These are phyloP conservation scores for Fusarium xyrophilum DNA, from an alignment of 2,329 filamentous ascomycete genomes.

Conservation along the genomic window DNA sequence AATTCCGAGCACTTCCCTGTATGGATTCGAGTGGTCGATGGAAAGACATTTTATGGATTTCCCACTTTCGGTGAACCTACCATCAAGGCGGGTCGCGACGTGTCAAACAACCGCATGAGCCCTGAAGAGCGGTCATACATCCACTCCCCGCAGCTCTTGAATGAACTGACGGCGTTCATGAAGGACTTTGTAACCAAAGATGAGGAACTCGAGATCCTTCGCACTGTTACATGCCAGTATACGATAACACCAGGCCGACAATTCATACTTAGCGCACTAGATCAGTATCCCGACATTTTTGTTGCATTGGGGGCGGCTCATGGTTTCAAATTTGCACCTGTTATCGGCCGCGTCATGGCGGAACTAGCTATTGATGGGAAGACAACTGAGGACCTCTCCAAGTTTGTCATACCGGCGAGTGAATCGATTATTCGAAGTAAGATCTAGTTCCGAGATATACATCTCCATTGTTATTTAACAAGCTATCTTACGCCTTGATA, in stretches of 20 bases:
- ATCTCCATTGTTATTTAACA: not conserved
- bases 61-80: not conserved
- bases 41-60: conserved; percentile 1
- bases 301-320: not conserved
- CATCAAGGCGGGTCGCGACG: not conserved
- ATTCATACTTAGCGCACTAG: not conserved
- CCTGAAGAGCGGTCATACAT: not conserved
- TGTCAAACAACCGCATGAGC: not conserved
- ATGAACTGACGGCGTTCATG: not conserved
- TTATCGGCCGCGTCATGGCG: not conserved
- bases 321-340: conserved; percentile 2
- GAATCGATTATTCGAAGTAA: not conserved
- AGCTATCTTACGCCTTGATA: too few relatives aligned
- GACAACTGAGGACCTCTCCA: not conserved
- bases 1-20: not conserved
- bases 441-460: not conserved
- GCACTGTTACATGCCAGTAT: not conserved
- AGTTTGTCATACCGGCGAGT: not conserved
- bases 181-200: not conserved
- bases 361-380: conserved; percentile 3
- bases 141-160: not conserved
- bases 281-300: not conserved
- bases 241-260: not conserved
- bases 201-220: not conserved
- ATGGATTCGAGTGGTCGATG: not conserved